These are phyloP conservation scores for Limnanthes douglasii DNA, from an alignment of 345 rosid species.

Conservation along the genomic window DNA sequence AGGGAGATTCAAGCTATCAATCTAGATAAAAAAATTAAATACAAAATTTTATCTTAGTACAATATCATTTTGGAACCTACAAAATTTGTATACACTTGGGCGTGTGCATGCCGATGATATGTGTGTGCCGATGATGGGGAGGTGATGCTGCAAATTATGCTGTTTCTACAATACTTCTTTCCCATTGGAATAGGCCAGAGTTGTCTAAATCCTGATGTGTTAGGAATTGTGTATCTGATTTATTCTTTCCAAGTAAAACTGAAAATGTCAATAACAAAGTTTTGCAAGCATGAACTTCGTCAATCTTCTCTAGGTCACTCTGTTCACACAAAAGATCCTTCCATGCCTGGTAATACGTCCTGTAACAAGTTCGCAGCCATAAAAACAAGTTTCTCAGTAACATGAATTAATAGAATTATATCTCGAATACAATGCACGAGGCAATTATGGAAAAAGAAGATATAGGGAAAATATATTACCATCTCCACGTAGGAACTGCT, in stretches of 20 bases:
- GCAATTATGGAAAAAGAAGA: no score
- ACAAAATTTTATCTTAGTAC: no score
- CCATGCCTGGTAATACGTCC: conserved; percentile 71
- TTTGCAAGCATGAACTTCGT: conserved; percentile 52
- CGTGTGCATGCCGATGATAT: no score
- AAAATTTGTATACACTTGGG: no score
- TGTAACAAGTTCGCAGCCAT: conserved; percentile 15
- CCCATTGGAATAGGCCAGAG: conserved; percentile 40
- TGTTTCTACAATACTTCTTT: conserved; percentile 23
- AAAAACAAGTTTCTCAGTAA: not conserved
- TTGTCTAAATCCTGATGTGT: conserved; percentile 19
- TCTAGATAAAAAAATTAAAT: no score
- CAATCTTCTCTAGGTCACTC: conserved; percentile 28
- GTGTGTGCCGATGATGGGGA: no score
- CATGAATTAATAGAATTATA: no score
- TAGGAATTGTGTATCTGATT: conserved; percentile 13
- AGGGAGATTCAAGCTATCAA: no score
- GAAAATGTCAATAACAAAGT: conserved; percentile 27
- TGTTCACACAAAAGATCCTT: conserved; percentile 28
- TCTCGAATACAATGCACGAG: not conserved
- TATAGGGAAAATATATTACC: conserved; percentile 30
- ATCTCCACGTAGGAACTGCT: conserved; percentile 70
- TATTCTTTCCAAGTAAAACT: conserved; percentile 23
- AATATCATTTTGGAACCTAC: no score
- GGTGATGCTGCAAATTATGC: no score